Base-by-base conservation (phyloP, 2,329 filamentous ascomycete species). In the Xenosphaeropsis pyriputrescens region DNA sequence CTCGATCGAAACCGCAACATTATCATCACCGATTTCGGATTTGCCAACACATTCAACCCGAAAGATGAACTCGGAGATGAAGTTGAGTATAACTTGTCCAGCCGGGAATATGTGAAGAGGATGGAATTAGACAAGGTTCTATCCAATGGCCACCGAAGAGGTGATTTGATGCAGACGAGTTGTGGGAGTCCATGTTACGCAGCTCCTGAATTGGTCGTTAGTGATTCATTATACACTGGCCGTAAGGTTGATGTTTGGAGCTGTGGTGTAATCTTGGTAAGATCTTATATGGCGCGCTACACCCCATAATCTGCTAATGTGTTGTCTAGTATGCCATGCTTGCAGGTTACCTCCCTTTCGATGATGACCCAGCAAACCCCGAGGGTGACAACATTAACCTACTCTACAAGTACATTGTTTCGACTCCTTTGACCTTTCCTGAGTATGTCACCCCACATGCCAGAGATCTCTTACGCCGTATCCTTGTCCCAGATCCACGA, bases 351-450 rank as follows among this genome's bases (percentile, higher is more conserved):
- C 69, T 98, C 11, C 91, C 91, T 3, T 98, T 98, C 53, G 91
- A 98, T 51, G 91, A 98, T 56, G 91, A 98, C 52, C 91, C 91
- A 45, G 91, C 88, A 34, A 98, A 98, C 55, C 91, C 91, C 2
- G 91, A 98, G 60, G 91, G 91, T 47, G 91, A 98, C 58, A 98
- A 98, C 57, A 98, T 98, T 64, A 98, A 98, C 57, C 71, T 98
- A 9, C 68, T 98, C 18, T 98, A 98, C 71, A 96, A 96, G 64
- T 98, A 98, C 62, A 98, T 98, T 50, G 89, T 95, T 42, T 93
- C 85, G 39, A 98, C 91, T 1, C 88, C 89, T 29, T 72, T 98
- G 32, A 96, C 89, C 4, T 98, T 98, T 57, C 91, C 91, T 43
- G 91, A 98, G 76, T 96, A 96, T 56, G 91, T 98, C 48, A 94